A percentile compares a stretch with the other conserved stretches of the same genome.
phyloP scores from a whole-genome alignment of 2,329 filamentous ascomycete species.

The Phyllosticta citribraziliensis region DNA sequence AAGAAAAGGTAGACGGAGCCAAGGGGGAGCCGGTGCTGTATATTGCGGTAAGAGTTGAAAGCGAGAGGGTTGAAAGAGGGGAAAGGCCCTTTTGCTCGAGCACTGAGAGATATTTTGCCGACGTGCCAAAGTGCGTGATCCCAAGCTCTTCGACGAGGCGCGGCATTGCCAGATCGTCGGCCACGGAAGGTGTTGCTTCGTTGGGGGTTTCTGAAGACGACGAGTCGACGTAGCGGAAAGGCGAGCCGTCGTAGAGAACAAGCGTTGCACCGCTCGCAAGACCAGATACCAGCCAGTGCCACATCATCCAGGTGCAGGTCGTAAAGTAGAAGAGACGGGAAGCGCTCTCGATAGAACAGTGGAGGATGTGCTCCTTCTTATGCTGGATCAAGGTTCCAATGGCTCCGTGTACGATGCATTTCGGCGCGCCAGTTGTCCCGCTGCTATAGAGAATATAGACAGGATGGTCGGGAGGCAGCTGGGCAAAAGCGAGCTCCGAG shows the following conservation, averaged over 20 bases:
- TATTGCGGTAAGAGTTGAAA: conserved; percentile 60
- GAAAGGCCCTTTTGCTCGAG: conserved; percentile 68
- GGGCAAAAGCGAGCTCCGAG: conserved; percentile 50
- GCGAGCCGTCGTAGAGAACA: conserved; percentile 85
- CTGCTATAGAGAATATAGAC: conserved; percentile 91
- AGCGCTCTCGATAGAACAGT: conserved; percentile 64
- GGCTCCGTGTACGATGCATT: conserved; percentile 88
- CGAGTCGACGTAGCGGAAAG: conserved; percentile 49
- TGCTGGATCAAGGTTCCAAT: conserved; percentile 88
- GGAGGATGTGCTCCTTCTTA: conserved; percentile 89
- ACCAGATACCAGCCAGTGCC: conserved; percentile 89
- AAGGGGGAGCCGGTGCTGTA: conserved; percentile 92
- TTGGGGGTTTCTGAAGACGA: conserved; percentile 11
- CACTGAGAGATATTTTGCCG: conserved; percentile 83
- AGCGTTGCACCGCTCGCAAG: conserved; percentile 75
- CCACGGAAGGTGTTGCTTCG: conserved; percentile 41
- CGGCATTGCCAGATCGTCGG: conserved; percentile 73
- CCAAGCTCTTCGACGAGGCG: conserved; percentile 67
- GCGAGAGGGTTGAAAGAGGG: conserved; percentile 47
- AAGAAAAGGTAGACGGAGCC: conserved; percentile 84
- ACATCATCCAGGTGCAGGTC: conserved; percentile 99
- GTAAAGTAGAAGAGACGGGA: conserved; percentile 88
- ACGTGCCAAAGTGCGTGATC: conserved; percentile 92
- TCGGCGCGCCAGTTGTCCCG: conserved; percentile 78
- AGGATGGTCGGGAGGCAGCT: conserved; percentile 74